Evolutionary conservation across 108 stramenopile species (phyloP).

Genomic region (Fistulifera solaris): DNA sequence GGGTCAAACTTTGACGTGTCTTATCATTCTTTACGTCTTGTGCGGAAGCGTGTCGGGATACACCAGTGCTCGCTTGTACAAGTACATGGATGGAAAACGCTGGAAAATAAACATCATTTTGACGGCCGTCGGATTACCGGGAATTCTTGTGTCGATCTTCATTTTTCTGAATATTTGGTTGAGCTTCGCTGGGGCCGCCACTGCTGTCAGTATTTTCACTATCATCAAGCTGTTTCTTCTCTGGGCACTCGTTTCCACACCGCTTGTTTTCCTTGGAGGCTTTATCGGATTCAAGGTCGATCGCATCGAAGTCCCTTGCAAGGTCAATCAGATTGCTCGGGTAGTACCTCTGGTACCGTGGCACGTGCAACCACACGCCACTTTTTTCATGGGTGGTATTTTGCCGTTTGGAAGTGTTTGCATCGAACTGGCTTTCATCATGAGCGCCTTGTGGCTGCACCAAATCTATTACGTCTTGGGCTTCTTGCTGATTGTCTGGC

Average conservation of each 20-base stretch:
- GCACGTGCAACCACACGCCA: slow-evolving; percentile 61
- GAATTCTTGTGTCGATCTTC: slow-evolving; percentile 69
- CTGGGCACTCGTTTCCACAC: slow-evolving; percentile 76
- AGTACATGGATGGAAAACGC: slow-evolving; percentile 74
- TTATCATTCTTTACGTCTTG: slow-evolving; percentile 86
- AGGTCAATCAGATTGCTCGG: slow-evolving; percentile 89
- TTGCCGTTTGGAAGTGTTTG: slow-evolving; percentile 97
- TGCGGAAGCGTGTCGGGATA: slow-evolving; percentile 87
- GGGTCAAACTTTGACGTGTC: slow-evolving; percentile 85
- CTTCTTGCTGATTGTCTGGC: slow-evolving; percentile 87
- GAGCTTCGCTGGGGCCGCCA: slow-evolving; percentile 73
- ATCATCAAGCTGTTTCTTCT: slow-evolving; percentile 75
- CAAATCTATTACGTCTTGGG: slow-evolving; percentile 99
- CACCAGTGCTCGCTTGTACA: slow-evolving; percentile 81
- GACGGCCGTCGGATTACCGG: slow-evolving; percentile 84
- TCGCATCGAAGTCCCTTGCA: slow-evolving; percentile 69
- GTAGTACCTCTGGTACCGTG: slow-evolving; percentile 87
- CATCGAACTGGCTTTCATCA: slow-evolving; percentile 98
- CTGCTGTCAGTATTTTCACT: slow-evolving; percentile 81
- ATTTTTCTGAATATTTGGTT: slow-evolving; percentile 78
- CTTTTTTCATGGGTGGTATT: slow-evolving; percentile 62
- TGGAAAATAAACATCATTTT: slow-evolving; percentile 72
- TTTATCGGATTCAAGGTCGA: slow-evolving; percentile 90
- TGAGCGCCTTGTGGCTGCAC: slow-evolving; percentile 93
- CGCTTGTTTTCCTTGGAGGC: slow-evolving; percentile 90